Percentiles rank a stretch among this genome's conserved stretches.
Evolutionary conservation across 169 alveolate species (phyloP).

Genomic region (Theileria parva): DNA sequence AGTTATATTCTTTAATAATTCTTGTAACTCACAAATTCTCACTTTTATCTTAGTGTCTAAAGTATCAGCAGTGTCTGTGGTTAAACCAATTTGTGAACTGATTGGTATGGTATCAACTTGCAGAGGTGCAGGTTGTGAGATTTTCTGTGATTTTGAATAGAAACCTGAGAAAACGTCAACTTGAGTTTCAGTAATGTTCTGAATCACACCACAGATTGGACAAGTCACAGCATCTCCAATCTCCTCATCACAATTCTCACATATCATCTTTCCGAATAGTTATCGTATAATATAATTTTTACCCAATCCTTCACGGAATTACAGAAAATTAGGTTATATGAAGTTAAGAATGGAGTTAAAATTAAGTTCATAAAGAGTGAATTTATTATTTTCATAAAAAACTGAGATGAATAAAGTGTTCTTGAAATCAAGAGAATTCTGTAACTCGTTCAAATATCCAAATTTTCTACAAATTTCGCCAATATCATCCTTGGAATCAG

Average conservation of each 20-base stretch:
- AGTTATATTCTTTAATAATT: constrained; percentile 35
- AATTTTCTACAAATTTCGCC: background rate
- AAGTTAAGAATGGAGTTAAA: background rate
- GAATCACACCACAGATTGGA: constrained; percentile 58
- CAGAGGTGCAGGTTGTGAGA: constrained; percentile 27
- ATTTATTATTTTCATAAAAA: background rate
- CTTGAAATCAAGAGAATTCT: background rate
- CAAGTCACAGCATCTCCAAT: constrained; percentile 47
- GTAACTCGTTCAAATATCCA: background rate
- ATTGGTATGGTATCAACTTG: constrained; percentile 33
- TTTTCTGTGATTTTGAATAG: constrained; percentile 45
- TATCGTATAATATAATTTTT: background rate
- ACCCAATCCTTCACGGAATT: background rate
- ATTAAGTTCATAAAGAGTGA: constrained; percentile 25
- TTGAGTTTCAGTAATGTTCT: constrained; percentile 33
- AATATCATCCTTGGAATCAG: background rate
- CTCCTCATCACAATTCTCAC: constrained; percentile 59
- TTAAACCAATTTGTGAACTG: too few species aligned
- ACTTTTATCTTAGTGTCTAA: background rate
- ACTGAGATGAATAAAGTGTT: background rate
- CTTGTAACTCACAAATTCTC: constrained; percentile 24
- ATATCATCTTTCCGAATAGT: constrained; percentile 6
- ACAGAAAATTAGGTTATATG: background rate
- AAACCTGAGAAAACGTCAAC: constrained; percentile 41
- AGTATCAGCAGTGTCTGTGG: background rate